A percentile compares a stretch with the other conserved stretches of the same genome.
Conservation (phyloP, 2,329 filamentous ascomycete species). For the Neopestalotiopsis sp. region DNA sequence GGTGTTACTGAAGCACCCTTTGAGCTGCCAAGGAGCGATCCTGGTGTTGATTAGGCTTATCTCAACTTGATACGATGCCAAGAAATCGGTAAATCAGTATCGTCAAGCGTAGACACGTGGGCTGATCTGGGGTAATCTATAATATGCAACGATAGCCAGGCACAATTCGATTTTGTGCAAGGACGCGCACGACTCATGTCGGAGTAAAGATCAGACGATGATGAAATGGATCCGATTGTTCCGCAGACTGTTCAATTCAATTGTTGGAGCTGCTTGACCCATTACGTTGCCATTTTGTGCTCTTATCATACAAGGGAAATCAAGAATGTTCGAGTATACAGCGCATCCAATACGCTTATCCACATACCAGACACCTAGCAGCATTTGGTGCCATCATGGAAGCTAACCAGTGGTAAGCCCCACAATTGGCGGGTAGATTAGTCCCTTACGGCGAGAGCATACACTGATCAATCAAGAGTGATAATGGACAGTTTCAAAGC, state of each 20-base stretch:
- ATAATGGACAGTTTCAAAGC: neutral
- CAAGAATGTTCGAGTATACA: neutral
- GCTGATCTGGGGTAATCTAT: neutral
- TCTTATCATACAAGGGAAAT: no score
- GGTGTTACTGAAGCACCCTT: neutral
- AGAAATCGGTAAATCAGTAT: neutral
- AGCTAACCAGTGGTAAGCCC: neutral
- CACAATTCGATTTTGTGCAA: neutral
- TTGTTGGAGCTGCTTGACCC: no score
- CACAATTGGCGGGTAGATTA: neutral
- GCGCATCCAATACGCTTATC: neutral
- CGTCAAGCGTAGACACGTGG: neutral
- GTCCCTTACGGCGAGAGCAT: neutral
- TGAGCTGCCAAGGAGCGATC: neutral
- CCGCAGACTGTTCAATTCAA: no score
- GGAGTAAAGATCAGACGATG: neutral
- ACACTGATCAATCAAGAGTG: neutral
- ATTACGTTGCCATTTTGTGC: no score
- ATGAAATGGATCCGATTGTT: neutral
- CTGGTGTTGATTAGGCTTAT: neutral
- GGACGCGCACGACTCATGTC: neutral
- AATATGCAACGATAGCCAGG: neutral
- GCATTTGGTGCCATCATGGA: neutral
- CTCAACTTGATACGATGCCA: neutral
- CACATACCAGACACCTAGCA: no score